phyloP scores from a whole-genome alignment of 306 rosid genomes.

The Citrullus mucosospermus region DNA sequence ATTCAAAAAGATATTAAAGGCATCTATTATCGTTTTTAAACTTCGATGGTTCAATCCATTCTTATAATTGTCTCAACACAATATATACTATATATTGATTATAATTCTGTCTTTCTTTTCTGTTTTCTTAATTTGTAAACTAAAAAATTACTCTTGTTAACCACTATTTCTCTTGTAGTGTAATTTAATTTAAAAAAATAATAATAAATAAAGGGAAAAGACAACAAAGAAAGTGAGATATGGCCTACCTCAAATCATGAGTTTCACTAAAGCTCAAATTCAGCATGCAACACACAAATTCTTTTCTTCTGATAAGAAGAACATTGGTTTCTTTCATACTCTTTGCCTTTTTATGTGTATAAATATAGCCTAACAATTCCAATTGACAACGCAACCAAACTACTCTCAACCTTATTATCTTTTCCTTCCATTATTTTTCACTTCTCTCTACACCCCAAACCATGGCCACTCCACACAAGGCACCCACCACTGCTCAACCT shows the following conservation, averaged over 20 bases:
- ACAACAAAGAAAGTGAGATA: not conserved
- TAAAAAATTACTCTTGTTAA: too few relatives aligned
- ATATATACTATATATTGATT: too few relatives aligned
- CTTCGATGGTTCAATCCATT: too few relatives aligned
- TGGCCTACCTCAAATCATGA: not conserved
- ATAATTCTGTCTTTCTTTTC: too few relatives aligned
- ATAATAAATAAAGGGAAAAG: not conserved
- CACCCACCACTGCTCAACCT: not conserved
- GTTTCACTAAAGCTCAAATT: not conserved
- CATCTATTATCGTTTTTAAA: too few relatives aligned
- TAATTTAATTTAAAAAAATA: too few relatives aligned
- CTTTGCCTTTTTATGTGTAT: not conserved
- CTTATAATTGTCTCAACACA: too few relatives aligned
- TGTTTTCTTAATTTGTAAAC: too few relatives aligned
- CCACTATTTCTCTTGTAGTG: too few relatives aligned
- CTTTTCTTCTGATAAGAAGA: slow-evolving; percentile 4
- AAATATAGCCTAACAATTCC: not conserved
- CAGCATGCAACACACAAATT: not conserved
- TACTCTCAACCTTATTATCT: not conserved
- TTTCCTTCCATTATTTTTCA: not conserved
- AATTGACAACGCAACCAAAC: not conserved
- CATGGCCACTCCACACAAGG: not conserved
- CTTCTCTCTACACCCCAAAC: not conserved
- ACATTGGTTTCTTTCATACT: not conserved
- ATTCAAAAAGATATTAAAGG: too few relatives aligned